Percentiles rank a stretch among this genome's conserved stretches.
phyloP scores from a whole-genome alignment of 495 filamentous ascomycete species.

The Alectoria sarmentosa region DNA sequence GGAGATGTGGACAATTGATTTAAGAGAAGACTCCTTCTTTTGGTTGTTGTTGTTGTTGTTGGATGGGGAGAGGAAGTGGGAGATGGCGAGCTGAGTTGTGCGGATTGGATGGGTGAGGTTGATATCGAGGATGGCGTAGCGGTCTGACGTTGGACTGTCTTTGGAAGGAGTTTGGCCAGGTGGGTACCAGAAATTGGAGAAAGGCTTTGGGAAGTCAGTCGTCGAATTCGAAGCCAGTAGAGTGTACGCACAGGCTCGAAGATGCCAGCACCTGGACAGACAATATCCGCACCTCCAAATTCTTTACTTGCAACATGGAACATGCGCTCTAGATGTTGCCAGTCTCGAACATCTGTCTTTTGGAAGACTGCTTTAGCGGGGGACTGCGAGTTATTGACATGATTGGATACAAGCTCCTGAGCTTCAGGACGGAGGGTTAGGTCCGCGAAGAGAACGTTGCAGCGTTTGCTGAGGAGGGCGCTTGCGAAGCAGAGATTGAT shows the following conservation, averaged over 20 bases:
- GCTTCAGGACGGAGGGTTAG: constrained; percentile 59
- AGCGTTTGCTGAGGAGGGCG: constrained; percentile 50
- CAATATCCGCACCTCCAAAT: constrained; percentile 56
- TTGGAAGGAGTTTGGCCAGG: constrained; percentile 45
- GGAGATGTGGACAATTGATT: constrained; percentile 51
- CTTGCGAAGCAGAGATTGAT: constrained; percentile 56
- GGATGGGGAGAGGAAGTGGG: constrained; percentile 46
- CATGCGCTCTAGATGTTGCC: constrained; percentile 51
- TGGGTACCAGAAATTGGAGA: constrained; percentile 61
- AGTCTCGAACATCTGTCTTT: constrained; percentile 54
- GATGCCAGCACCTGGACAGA: constrained; percentile 63
- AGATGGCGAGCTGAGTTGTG: constrained; percentile 56
- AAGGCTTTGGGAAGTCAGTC: constrained; percentile 33
- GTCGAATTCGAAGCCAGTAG: neutral
- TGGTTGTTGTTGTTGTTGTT: constrained; percentile 25
- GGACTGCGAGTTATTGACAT: constrained; percentile 32
- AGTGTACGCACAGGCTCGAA: constrained; percentile 49
- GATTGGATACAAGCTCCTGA: constrained; percentile 45
- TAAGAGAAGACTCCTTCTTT: constrained; percentile 30
- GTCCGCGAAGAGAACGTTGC: constrained; percentile 62
- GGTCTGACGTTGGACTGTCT: constrained; percentile 39
- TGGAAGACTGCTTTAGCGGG: constrained; percentile 50
- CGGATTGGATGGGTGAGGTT: constrained; percentile 66
- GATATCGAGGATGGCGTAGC: constrained; percentile 56
- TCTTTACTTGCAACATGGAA: constrained; percentile 47